phyloP scores from a whole-genome alignment of 441 rosid genomes.

The Corymbia citriodora region DNA sequence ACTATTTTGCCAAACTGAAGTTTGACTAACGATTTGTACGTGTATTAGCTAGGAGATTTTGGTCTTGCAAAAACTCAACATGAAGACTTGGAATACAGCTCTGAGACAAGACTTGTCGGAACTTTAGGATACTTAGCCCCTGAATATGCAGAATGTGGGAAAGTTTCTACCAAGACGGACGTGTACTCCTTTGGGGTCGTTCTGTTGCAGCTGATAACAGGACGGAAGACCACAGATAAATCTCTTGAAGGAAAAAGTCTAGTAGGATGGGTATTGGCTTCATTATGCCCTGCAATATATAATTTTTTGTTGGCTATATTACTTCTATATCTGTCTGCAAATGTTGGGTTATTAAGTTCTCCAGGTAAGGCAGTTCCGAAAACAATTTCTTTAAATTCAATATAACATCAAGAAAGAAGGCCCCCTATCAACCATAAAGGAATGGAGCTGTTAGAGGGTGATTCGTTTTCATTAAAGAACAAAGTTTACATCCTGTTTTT shows the following conservation, averaged over 20 bases:
- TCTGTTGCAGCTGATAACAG: conserved; percentile 19
- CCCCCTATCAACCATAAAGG: background rate
- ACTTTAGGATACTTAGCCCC: conserved; percentile 17
- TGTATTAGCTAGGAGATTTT: conserved; percentile 10
- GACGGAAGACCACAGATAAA: conserved; percentile 44
- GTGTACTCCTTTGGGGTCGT: background rate
- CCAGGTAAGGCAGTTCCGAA: background rate
- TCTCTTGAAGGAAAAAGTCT: conserved; percentile 49
- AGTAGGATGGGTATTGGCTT: conserved; percentile 48
- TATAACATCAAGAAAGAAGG: background rate
- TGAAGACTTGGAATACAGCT: conserved; percentile 8
- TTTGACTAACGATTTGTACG: background rate
- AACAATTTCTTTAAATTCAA: background rate
- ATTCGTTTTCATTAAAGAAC: background rate
- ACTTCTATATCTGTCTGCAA: background rate
- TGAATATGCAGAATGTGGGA: background rate
- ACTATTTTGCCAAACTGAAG: background rate
- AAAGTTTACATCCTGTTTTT: background rate
- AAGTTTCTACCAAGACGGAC: conserved; percentile 1
- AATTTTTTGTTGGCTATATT: background rate
- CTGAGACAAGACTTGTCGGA: conserved; percentile 9
- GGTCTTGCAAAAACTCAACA: conserved; percentile 5
- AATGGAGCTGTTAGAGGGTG: background rate
- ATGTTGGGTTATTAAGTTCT: background rate
- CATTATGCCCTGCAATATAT: background rate